Conservation (phyloP, 331 rosid species). For the Stylosanthes scabra region DNA sequence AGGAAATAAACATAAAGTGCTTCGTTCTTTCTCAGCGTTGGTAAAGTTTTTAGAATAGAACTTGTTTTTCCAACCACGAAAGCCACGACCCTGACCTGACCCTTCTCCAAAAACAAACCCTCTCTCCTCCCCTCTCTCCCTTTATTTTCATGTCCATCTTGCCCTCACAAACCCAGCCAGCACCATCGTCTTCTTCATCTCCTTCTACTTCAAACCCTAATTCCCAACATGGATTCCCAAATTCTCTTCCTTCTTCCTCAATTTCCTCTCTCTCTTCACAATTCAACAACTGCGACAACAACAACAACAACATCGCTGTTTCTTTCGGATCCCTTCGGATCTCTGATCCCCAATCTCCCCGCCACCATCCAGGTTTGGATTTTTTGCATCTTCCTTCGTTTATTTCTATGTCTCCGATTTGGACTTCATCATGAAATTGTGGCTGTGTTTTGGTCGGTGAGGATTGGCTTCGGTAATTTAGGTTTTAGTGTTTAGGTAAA, state of each 20-base stretch:
- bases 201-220: constrained; percentile 58
- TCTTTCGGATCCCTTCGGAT: constrained; percentile 65
- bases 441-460: not conserved
- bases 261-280: constrained; percentile 47
- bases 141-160: constrained; percentile 94
- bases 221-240: constrained; percentile 69
- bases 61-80: not conserved
- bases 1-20: not conserved
- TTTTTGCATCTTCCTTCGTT: not conserved
- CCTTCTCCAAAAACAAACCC: constrained; percentile 4
- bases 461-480: not conserved
- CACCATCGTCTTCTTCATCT: constrained; percentile 64
- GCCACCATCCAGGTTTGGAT: constrained; percentile 52
- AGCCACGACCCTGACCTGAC: constrained; percentile 1
- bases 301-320: not conserved
- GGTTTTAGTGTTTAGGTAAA: not conserved
- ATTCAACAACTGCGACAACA: not conserved
- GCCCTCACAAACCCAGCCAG: constrained; percentile 76
- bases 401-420: not conserved
- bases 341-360: constrained; percentile 52
- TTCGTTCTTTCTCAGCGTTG: not conserved
- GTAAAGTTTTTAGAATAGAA: constrained; percentile 30
- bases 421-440: not conserved
- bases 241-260: constrained; percentile 24
- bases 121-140: constrained; percentile 4